These are phyloP conservation scores for Candida freyschussii DNA, from an alignment of 1,139 yeast genomes.

Conservation along the genomic window DNA sequence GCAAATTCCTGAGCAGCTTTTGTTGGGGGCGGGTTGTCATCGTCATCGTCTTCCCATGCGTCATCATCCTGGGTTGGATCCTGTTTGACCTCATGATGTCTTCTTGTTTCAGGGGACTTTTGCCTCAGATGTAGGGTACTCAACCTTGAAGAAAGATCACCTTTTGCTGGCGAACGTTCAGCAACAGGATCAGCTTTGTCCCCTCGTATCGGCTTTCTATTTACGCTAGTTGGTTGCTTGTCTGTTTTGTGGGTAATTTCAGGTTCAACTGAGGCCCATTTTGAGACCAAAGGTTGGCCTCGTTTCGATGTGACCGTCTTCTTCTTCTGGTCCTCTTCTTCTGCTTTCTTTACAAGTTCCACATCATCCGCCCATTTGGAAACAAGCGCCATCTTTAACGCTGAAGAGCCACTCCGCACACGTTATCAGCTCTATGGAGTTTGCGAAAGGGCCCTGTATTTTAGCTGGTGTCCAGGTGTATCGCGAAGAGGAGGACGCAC, in stretches of 20 bases:
- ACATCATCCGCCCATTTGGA: constrained; percentile 24
- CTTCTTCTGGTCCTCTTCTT: constrained; percentile 12
- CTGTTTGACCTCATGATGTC: no score
- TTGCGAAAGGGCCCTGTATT: no score
- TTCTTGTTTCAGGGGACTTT: no score
- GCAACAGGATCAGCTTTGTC: no score
- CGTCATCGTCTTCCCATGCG: constrained; percentile 8
- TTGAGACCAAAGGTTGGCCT: constrained; percentile 18
- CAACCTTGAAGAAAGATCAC: not conserved
- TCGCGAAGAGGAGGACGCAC: no score
- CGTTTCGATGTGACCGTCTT: constrained; percentile 15
- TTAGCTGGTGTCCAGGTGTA: no score
- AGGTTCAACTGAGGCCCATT: constrained; percentile 16
- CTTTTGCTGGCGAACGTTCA: no score
- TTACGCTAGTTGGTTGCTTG: constrained; percentile 1
- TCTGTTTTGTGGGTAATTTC: no score
- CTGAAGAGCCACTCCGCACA: no score
- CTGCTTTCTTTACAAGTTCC: constrained; percentile 13
- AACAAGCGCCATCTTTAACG: constrained; percentile 20
- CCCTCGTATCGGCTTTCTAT: constrained; percentile 1
- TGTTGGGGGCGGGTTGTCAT: constrained; percentile 14
- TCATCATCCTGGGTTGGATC: constrained; percentile 3
- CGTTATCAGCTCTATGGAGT: no score
- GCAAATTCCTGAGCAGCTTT: constrained; percentile 20
- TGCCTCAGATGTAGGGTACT: not conserved